Evolutionary conservation across 2,329 filamentous ascomycete species (phyloP).

Genomic region (Phialophora verrucosa): DNA sequence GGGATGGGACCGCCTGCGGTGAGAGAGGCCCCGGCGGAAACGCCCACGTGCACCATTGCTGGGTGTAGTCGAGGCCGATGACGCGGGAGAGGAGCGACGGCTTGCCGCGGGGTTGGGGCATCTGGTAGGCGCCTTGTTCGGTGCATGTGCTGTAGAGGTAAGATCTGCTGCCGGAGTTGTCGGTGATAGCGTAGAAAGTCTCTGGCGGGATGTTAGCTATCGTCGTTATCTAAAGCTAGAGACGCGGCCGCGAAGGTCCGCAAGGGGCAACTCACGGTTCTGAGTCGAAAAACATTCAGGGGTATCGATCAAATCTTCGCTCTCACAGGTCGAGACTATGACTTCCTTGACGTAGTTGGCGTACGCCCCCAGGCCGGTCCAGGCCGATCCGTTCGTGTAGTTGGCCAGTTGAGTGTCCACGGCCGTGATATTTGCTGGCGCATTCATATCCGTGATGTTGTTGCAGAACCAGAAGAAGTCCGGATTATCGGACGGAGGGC

Average conservation of each 20-base stretch:
- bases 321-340: constrained; percentile 52
- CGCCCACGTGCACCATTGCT: constrained; percentile 63
- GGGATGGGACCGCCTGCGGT: constrained; percentile 42
- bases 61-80: constrained; percentile 57
- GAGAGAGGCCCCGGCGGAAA: constrained; percentile 53
- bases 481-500: constrained; percentile 47
- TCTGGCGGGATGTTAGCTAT: constrained; percentile 23
- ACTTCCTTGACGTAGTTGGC: constrained; percentile 58
- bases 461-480: constrained; percentile 61
- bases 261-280: constrained; percentile 40
- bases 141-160: constrained; percentile 58
- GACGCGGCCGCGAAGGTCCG: neutral
- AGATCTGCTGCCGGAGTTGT: constrained; percentile 51
- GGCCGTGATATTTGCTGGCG: constrained; percentile 51
- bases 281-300: constrained; percentile 55
- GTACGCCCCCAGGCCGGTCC: constrained; percentile 59
- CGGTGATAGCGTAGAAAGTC: constrained; percentile 53
- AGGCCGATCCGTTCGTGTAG: constrained; percentile 57
- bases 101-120: constrained; percentile 46
- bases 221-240: neutral
- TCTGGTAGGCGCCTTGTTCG: constrained; percentile 59
- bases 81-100: constrained; percentile 57
- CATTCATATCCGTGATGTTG: constrained; percentile 57
- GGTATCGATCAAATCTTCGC: constrained; percentile 45
- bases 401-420: constrained; percentile 56